Evolutionary conservation across 2,329 filamentous ascomycete genomes (phyloP).

Genomic region (Botrytis aclada): DNA sequence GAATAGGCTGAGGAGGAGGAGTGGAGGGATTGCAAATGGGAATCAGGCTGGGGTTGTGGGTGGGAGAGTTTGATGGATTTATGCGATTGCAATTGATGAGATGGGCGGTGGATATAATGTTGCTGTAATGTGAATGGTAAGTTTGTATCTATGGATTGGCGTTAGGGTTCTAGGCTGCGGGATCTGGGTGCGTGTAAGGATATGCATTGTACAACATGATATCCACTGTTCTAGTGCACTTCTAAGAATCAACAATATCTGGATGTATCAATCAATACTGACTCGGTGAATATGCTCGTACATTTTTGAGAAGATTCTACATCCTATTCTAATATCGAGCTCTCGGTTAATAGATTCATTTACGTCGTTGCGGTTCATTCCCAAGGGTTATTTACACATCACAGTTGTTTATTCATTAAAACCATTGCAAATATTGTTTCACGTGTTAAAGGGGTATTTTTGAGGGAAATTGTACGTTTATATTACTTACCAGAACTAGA

Average conservation of each 20-base stretch:
- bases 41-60: background rate
- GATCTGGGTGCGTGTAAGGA: background rate
- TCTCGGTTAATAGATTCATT: too few species aligned
- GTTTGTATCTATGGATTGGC: background rate
- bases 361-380: too few species aligned
- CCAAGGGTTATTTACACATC: background rate
- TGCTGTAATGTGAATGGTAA: background rate
- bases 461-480: background rate
- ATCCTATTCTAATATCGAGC: background rate
- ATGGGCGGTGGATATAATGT: background rate
- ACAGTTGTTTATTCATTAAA: background rate
- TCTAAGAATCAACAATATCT: background rate
- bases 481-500: background rate
- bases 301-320: too few species aligned
- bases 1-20: slow-evolving; percentile 51
- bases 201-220: background rate
- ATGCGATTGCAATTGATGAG: background rate
- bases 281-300: background rate
- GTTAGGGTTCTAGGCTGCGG: background rate
- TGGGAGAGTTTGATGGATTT: background rate
- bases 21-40: background rate
- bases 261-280: background rate
- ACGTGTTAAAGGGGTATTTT: background rate
- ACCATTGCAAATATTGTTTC: background rate
- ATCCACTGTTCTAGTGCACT: background rate